A percentile compares a stretch with the other conserved stretches of the same genome.
Evolutionary conservation across 2,329 filamentous ascomycete genomes (phyloP).

Genomic region (Akanthomyces muscarius): DNA sequence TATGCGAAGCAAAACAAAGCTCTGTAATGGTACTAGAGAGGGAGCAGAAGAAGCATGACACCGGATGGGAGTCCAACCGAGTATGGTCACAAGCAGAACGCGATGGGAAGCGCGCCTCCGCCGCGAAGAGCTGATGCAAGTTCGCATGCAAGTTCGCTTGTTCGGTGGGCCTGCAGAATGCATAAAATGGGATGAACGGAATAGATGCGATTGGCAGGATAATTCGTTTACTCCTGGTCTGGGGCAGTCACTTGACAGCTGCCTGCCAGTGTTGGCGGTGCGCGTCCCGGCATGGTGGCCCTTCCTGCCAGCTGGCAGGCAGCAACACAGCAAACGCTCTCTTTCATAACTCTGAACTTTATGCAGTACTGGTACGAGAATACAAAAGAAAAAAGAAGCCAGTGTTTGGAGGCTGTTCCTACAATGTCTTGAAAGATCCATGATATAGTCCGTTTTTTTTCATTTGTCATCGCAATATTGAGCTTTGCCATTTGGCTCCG

Average conservation of each 20-base stretch:
- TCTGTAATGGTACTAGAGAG: neutral
- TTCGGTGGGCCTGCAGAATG: constrained; percentile 1
- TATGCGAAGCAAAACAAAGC: constrained; percentile 7
- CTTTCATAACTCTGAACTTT: neutral
- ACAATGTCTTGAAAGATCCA: neutral
- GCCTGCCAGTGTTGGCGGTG: neutral
- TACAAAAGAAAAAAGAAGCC: neutral
- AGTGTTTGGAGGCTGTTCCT: neutral
- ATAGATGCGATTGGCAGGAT: constrained; percentile 15
- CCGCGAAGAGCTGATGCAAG: constrained; percentile 5
- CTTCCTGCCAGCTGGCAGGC: constrained; percentile 9
- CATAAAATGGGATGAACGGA: constrained; percentile 1
- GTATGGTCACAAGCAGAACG: neutral
- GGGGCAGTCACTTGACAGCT: constrained; percentile 11
- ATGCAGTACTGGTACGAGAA: neutral
- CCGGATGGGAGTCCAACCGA: neutral
- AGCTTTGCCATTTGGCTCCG: neutral
- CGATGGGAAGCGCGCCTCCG: constrained; percentile 15
- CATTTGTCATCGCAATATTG: neutral
- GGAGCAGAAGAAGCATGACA: neutral
- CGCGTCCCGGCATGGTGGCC: neutral
- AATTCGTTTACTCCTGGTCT: constrained; percentile 5
- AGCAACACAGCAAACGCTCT: neutral
- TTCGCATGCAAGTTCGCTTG: constrained; percentile 12
- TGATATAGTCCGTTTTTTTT: neutral